Conservation (phyloP, 495 filamentous ascomycete genomes). For the Aspergillus conjunctus region DNA sequence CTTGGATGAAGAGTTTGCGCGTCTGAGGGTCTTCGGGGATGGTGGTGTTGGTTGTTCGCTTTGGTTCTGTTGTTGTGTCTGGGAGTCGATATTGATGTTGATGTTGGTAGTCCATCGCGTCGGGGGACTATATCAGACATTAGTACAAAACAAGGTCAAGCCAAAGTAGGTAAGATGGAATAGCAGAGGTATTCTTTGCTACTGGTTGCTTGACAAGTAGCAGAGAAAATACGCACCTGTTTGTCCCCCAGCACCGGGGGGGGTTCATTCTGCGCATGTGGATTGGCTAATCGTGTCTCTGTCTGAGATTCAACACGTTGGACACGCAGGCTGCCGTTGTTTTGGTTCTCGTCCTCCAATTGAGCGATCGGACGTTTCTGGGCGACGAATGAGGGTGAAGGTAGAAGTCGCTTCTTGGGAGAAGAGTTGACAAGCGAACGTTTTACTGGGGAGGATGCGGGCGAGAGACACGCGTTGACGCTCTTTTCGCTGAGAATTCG, state of each 20-base stretch:
- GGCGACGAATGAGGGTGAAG: slow-evolving; percentile 43
- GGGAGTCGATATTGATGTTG: slow-evolving; percentile 15
- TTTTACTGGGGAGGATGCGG: slow-evolving; percentile 41
- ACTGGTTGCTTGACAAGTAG: too few species aligned
- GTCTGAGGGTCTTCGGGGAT: slow-evolving; percentile 41
- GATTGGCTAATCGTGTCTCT: background rate
- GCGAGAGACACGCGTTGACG: slow-evolving; percentile 50
- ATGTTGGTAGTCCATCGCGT: slow-evolving; percentile 27
- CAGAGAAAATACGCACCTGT: slow-evolving; percentile 27
- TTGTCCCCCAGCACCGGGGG: slow-evolving; percentile 5
- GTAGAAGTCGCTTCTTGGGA: slow-evolving; percentile 42
- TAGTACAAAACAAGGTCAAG: slow-evolving; percentile 6
- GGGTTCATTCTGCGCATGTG: slow-evolving; percentile 2
- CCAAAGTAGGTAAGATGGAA: background rate
- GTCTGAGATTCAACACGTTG: slow-evolving; percentile 10
- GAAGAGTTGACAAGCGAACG: slow-evolving; percentile 29
- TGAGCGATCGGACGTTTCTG: slow-evolving; percentile 49
- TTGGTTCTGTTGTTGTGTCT: slow-evolving; percentile 23
- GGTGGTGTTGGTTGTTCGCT: slow-evolving; percentile 24
- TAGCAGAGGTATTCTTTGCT: background rate
- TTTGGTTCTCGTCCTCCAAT: slow-evolving; percentile 36
- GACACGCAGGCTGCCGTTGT: slow-evolving; percentile 10
- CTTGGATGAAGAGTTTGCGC: slow-evolving; percentile 48
- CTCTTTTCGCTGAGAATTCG: slow-evolving; percentile 49
- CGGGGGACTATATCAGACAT: slow-evolving; percentile 5